Evolutionary conservation across 768 basidiomycete genomes (phyloP).

Genomic region (Naganishia vaughanmartiniae): DNA sequence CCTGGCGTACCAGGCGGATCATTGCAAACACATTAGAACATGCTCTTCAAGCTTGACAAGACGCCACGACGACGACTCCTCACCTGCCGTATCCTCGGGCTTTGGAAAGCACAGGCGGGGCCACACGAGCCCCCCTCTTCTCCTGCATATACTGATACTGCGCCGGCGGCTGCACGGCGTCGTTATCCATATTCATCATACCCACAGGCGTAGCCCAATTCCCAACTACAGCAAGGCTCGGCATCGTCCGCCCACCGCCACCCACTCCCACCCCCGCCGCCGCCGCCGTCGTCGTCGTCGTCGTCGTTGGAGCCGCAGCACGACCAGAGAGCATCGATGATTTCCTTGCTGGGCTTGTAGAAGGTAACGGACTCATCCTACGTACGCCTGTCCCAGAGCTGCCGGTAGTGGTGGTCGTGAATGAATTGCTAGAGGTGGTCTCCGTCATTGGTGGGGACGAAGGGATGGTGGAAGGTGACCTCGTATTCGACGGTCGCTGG

Average conservation of each 20-base stretch:
- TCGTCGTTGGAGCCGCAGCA: background rate
- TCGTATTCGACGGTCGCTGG: background rate
- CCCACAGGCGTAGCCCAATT: slow-evolving; percentile 4
- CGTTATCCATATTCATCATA: background rate
- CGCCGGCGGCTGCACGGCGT: too few relatives aligned
- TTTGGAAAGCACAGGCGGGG: slow-evolving; percentile 15
- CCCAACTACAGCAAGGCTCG: background rate
- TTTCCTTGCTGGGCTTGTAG: slow-evolving; percentile 18
- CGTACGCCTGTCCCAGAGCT: background rate
- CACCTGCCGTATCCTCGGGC: slow-evolving; percentile 7
- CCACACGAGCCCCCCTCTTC: background rate
- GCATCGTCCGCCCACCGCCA: background rate
- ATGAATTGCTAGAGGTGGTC: slow-evolving; percentile 12
- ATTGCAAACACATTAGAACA: background rate
- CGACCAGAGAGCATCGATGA: slow-evolving; percentile 8
- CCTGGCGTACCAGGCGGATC: background rate
- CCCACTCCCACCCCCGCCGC: too few relatives aligned
- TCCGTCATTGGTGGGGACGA: slow-evolving; percentile 28
- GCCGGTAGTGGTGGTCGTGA: slow-evolving; percentile 8
- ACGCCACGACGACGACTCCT: background rate
- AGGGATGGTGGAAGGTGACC: slow-evolving; percentile 16
- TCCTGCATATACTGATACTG: slow-evolving; percentile 3
- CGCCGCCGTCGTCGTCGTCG: too few relatives aligned
- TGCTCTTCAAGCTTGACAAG: background rate
- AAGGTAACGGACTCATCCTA: slow-evolving; percentile 24